A percentile compares a stretch with the other conserved stretches of the same genome.
Evolutionary conservation across 163 green algal species (phyloP).

Genomic region (Trebouxiophyceae sp.): DNA sequence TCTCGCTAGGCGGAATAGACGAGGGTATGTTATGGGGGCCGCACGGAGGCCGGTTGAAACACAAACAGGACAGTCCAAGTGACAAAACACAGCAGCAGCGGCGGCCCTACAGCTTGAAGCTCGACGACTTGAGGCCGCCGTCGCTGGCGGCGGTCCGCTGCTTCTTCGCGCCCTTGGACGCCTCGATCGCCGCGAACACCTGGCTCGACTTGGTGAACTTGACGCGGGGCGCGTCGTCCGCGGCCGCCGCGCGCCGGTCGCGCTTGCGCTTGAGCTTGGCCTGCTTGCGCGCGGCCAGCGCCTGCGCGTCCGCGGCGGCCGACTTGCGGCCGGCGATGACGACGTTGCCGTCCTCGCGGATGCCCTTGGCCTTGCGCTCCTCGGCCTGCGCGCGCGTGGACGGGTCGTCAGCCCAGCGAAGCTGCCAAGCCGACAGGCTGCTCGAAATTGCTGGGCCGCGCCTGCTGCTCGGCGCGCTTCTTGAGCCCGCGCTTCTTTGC

Average conservation of each 20-base stretch:
- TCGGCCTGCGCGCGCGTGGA: background rate
- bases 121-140: background rate
- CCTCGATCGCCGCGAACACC: conserved; percentile 68
- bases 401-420: background rate
- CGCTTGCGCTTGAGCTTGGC: conserved; percentile 6
- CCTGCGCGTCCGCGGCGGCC: conserved; percentile 18
- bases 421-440: too few species aligned
- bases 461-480: conserved; percentile 38
- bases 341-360: background rate
- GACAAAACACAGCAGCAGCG: too few species aligned
- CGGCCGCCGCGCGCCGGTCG: conserved; percentile 1
- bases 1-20: too few species aligned
- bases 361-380: background rate
- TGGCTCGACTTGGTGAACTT: conserved; percentile 50
- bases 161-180: conserved; percentile 18
- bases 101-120: background rate
- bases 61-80: too few species aligned
- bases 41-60: too few species aligned
- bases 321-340: conserved; percentile 6
- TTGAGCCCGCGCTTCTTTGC: conserved; percentile 59
- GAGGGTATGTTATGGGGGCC: too few species aligned
- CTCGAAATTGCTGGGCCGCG: background rate
- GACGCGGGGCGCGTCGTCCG: conserved; percentile 8
- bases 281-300: conserved; percentile 27
- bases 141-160: too few species aligned